Evolutionary conservation across 345 rosid species (phyloP).

Genomic region (thale cress (Arabidopsis thaliana)): TAIR10.1 NC_003071.7:11960001-11960500

Average conservation of each 20-base stretch:
- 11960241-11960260: neutral
- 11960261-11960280: neutral
- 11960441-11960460: no score
- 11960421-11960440: no score
- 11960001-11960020: no score
- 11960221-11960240: neutral
- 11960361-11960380: no score
- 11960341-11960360: constrained; percentile 2
- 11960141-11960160: neutral
- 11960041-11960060: neutral
- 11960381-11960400: no score
- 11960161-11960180: neutral
- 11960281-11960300: no score
- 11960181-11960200: no score
- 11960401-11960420: no score
- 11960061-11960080: no score
- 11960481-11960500: no score
- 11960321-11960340: neutral
- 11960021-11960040: neutral
- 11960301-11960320: no score
- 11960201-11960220: neutral
- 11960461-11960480: no score
- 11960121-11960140: neutral
- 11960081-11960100: neutral
- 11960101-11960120: neutral